These are phyloP conservation scores for Vigna hirtella DNA, from an alignment of 306 rosid genomes.

Conservation along the genomic window DNA sequence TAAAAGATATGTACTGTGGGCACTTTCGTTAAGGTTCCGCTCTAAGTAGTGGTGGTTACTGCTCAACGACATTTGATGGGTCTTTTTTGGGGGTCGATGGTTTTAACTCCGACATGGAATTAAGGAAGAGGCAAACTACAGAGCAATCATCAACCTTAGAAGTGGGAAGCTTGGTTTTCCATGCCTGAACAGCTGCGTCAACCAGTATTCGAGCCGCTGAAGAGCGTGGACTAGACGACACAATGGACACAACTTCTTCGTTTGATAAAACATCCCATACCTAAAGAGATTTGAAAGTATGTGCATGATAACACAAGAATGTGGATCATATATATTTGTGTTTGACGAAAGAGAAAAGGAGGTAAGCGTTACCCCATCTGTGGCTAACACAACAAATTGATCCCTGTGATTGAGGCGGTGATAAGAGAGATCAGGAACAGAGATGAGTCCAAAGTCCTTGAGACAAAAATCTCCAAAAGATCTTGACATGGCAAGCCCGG, in stretches of 20 bases:
- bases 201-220: conserved; percentile 66
- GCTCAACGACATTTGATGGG: neutral
- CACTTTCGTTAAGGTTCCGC: neutral
- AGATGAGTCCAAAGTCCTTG: conserved; percentile 78
- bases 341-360: no score
- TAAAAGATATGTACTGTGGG: conserved; percentile 12
- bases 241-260: conserved; percentile 69
- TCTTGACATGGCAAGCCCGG: conserved; percentile 94
- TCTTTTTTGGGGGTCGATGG: neutral
- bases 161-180: conserved; percentile 61
- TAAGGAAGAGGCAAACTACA: conserved; percentile 82
- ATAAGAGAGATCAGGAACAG: conserved; percentile 71
- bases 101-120: conserved; percentile 40
- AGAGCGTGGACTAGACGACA: conserved; percentile 62
- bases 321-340: no score
- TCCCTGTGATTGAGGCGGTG: conserved; percentile 62
- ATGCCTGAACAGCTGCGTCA: conserved; percentile 69
- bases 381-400: conserved; percentile 80
- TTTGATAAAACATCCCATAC: conserved; percentile 63
- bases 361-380: conserved; percentile 66
- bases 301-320: no score
- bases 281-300: no score
- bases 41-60: neutral
- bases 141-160: conserved; percentile 83
- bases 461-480: conserved; percentile 91